A percentile compares a stretch with the other conserved stretches of the same genome.
These are phyloP conservation scores for Puccinia horiana DNA, from an alignment of 1,284 basidiomycete species.

Conservation along the genomic window DNA sequence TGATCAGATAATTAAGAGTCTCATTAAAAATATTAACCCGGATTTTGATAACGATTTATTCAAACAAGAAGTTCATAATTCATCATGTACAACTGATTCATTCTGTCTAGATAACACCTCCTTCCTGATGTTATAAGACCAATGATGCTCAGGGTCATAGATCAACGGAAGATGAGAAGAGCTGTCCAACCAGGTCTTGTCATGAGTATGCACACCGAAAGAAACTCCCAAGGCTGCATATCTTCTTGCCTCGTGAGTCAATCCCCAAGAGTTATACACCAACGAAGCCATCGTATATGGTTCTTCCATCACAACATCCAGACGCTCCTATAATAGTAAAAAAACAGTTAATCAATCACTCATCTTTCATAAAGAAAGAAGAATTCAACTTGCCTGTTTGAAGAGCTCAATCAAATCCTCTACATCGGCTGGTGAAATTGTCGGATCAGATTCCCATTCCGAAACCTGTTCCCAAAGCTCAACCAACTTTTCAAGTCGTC, in stretches of 20 bases:
- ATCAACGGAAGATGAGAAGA: slow-evolving; percentile 9
- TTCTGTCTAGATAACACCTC: background rate
- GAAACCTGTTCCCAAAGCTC: slow-evolving; percentile 13
- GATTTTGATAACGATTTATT: background rate
- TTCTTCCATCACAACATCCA: slow-evolving; percentile 22
- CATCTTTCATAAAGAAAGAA: background rate
- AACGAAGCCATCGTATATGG: slow-evolving; percentile 28
- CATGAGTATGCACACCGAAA: slow-evolving; percentile 10
- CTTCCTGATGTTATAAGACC: slow-evolving; percentile 21
- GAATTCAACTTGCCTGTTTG: slow-evolving; percentile 23
- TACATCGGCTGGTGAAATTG: slow-evolving; percentile 10
- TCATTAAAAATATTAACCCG: too few species aligned
- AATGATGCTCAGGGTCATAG: slow-evolving; percentile 22
- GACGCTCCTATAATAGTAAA: slow-evolving; percentile 11
- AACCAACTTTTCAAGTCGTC: slow-evolving; percentile 1
- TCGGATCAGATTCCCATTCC: slow-evolving; percentile 5
- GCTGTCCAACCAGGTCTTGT: background rate
- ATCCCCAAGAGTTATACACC: slow-evolving; percentile 24
- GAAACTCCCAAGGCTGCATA: slow-evolving; percentile 10
- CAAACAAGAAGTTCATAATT: background rate
- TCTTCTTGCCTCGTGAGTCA: slow-evolving; percentile 21
- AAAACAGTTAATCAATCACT: background rate
- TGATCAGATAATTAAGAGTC: too few species aligned
- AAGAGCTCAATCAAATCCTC: slow-evolving; percentile 21
- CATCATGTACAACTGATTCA: background rate